These are phyloP conservation scores for Oryza glumipatula DNA, from an alignment of 176 grass and related monocot genomes.

Conservation along the genomic window DNA sequence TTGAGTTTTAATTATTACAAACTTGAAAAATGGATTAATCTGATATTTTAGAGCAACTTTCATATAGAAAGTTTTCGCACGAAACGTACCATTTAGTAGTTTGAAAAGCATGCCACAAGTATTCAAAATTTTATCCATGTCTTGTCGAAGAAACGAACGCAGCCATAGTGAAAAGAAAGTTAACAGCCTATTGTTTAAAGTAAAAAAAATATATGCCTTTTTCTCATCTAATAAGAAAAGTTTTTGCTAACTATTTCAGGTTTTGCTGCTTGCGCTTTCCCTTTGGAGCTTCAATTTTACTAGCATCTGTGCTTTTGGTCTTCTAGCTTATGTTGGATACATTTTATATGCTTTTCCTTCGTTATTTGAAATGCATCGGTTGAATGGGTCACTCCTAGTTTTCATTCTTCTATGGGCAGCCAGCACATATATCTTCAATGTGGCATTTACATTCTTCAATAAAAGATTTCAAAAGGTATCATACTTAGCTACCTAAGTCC, in stretches of 20 bases:
- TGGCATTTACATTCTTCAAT: constrained; percentile 95
- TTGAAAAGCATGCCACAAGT: too few relatives aligned
- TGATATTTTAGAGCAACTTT: too few relatives aligned
- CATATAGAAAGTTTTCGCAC: too few relatives aligned
- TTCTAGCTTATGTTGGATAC: constrained; percentile 96
- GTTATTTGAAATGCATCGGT: constrained; percentile 86
- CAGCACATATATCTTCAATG: constrained; percentile 97
- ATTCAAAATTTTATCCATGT: too few relatives aligned
- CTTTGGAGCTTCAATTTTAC: constrained; percentile 95
- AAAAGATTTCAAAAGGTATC: constrained; percentile 94
- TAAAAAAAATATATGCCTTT: not conserved
- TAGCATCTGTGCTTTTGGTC: constrained; percentile 95
- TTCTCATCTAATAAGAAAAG: constrained; percentile 12
- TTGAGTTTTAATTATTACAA: too few relatives aligned
- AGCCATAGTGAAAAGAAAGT: not conserved
- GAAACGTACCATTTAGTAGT: too few relatives aligned
- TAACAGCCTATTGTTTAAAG: not conserved
- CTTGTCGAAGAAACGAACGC: too few relatives aligned
- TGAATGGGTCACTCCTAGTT: constrained; percentile 92
- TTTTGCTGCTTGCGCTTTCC: constrained; percentile 86
- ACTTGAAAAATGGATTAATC: too few relatives aligned
- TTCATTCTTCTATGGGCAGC: constrained; percentile 94
- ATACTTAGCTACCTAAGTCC: constrained; percentile 37
- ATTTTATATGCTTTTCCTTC: constrained; percentile 96
- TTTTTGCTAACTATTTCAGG: constrained; percentile 55